Base-by-base conservation (phyloP, 164 flowering plant species). In the Houttuynia cordata region DNA sequence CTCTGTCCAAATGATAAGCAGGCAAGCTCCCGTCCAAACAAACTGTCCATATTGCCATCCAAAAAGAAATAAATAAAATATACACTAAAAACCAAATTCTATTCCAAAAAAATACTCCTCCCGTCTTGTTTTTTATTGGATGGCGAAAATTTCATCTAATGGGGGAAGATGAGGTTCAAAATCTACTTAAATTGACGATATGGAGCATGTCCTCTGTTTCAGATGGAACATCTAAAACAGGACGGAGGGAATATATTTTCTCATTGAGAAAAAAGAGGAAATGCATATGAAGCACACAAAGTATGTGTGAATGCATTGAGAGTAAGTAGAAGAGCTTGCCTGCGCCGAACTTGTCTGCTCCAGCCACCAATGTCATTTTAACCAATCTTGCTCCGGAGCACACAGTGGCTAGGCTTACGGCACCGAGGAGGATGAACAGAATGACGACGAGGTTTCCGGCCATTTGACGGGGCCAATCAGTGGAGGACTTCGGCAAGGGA, bases 11-110 rank as follows among this genome's bases (percentile, higher is more conserved):
- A 68, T 94, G 96, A 74, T 94, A 94, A 1, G 88, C 99, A 21
- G 99, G 97, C 70, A 73, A 73, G 68, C 95, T 94, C 58, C 99
- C 99, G 47, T 94, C 99, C 87, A 94, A 77, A 65, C 99, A 94
- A 67, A 78, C 99, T 93, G 61, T 52, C 47, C 19, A 20, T 24
- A 54, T 24, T 23, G 7, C 14, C 14, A 7, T 24, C 21, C 8
- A 21, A 55, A 25, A 22, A 60, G 10, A 56, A 54, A 51, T 19
- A 41, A 40, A 60, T 17, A 49, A 20, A 41, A 53, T 41, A 52
- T 14, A 12, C 30, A 55, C 12, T 1, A 59, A 17, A 9, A 59
- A 41, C n/a, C n/a, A n/a, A n/a, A n/a, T n/a, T n/a, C n/a, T n/a
- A n/a, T n/a, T n/a, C n/a, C n/a, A n/a, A n/a, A n/a, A n/a, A n/a